Conservation (phyloP, 192 early-diverging fungal species). For the Umbelopsis isabellina region DNA sequence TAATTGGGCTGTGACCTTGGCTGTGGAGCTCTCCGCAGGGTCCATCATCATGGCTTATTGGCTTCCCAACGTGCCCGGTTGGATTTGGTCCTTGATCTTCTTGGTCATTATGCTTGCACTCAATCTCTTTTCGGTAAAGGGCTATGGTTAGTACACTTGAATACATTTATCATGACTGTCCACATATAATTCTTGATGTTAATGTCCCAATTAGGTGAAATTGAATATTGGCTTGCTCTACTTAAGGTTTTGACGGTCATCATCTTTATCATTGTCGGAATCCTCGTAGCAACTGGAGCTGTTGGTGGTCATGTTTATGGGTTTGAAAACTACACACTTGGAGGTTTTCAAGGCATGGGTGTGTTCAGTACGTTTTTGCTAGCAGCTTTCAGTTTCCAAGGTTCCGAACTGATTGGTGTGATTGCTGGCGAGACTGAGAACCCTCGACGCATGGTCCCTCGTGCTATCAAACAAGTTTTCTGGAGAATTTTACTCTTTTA, state of each 20-base stretch:
- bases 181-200: not conserved
- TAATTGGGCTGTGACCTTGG: slow-evolving; percentile 44
- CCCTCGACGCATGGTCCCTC: slow-evolving; percentile 76
- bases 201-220: slow-evolving; percentile 47
- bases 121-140: slow-evolving; percentile 73
- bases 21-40: slow-evolving; percentile 57
- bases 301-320: slow-evolving; percentile 65
- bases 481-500: slow-evolving; percentile 80
- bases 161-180: not conserved
- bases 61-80: slow-evolving; percentile 37
- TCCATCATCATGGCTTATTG: slow-evolving; percentile 82
- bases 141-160: slow-evolving; percentile 61
- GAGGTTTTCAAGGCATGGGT: slow-evolving; percentile 63
- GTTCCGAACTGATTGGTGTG: slow-evolving; percentile 90
- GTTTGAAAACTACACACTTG: slow-evolving; percentile 62
- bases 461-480: slow-evolving; percentile 74
- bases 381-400: slow-evolving; percentile 88
- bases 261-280: slow-evolving; percentile 82
- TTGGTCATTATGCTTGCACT: slow-evolving; percentile 69
- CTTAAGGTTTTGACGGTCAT: slow-evolving; percentile 87
- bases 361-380: slow-evolving; percentile 71
- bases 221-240: slow-evolving; percentile 84
- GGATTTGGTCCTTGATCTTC: slow-evolving; percentile 54
- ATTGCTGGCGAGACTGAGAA: slow-evolving; percentile 84
- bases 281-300: slow-evolving; percentile 71